Conservation (phyloP, 768 basidiomycete genomes). For the Boletellus sp. region DNA sequence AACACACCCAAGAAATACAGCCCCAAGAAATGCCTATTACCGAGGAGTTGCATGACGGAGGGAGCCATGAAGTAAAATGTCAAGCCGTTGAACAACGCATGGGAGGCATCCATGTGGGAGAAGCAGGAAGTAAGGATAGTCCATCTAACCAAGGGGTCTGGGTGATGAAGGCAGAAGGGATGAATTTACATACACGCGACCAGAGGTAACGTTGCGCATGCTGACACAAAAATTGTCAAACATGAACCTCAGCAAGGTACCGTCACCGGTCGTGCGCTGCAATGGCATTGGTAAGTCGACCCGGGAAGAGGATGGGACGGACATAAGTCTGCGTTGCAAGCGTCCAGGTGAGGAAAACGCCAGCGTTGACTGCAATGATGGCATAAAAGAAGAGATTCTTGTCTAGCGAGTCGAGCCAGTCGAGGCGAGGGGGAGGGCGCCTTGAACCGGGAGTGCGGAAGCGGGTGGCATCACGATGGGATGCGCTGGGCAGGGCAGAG, state of each 20-base stretch:
- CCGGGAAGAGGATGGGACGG: slow-evolving; percentile 20
- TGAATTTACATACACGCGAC: slow-evolving; percentile 54
- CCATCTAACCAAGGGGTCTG: slow-evolving; percentile 48
- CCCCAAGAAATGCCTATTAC: slow-evolving; percentile 59
- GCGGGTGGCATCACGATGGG: slow-evolving; percentile 19
- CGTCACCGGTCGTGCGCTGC: slow-evolving; percentile 39
- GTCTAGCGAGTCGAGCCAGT: slow-evolving; percentile 52
- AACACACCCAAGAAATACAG: slow-evolving; percentile 70
- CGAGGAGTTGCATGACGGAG: slow-evolving; percentile 57
- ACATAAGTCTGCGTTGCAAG: slow-evolving; percentile 33
- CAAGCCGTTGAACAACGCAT: slow-evolving; percentile 74
- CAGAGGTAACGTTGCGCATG: slow-evolving; percentile 55
- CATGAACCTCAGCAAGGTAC: slow-evolving; percentile 46
- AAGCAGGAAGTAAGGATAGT: slow-evolving; percentile 68
- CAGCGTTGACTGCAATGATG: slow-evolving; percentile 60
- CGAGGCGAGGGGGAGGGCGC: slow-evolving; percentile 28
- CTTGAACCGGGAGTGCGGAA: slow-evolving; percentile 14
- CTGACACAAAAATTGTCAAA: slow-evolving; percentile 59
- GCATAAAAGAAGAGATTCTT: slow-evolving; percentile 52
- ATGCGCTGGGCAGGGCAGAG: slow-evolving; percentile 16
- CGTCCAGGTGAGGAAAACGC: slow-evolving; percentile 60
- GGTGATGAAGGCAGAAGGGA: background rate
- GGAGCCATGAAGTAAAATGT: slow-evolving; percentile 76
- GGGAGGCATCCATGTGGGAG: slow-evolving; percentile 58
- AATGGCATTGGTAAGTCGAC: background rate